Evolutionary conservation across 768 basidiomycete genomes (phyloP).

Genomic region (Clavaria fumosa): DNA sequence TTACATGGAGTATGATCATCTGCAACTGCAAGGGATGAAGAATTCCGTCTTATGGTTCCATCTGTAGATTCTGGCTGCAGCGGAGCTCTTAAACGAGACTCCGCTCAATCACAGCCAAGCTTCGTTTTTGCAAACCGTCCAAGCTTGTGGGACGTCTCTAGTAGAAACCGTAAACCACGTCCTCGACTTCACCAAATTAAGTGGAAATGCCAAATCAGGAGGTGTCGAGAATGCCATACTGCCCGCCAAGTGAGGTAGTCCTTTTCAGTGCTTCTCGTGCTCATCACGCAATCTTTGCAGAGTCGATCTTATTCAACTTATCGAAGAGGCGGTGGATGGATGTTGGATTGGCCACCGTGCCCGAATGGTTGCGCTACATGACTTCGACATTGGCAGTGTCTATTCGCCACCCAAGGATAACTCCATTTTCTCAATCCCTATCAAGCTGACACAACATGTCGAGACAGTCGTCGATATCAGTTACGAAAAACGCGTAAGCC

Average conservation of each 20-base stretch:
- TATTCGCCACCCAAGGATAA: conserved; percentile 72
- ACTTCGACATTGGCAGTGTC: conserved; percentile 79
- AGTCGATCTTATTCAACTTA: conserved; percentile 65
- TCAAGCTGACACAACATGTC: conserved; percentile 34
- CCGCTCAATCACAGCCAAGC: conserved; percentile 64
- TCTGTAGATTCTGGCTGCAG: conserved; percentile 69
- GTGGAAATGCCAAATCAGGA: conserved; percentile 68
- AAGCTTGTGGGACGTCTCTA: conserved; percentile 88
- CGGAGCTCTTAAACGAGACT: conserved; percentile 81
- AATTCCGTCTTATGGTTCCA: conserved; percentile 7
- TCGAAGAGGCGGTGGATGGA: conserved; percentile 84
- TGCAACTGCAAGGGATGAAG: background rate
- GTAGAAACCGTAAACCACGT: conserved; percentile 97
- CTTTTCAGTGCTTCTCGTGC: background rate
- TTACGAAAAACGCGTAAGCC: conserved; percentile 44
- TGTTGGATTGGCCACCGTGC: conserved; percentile 90
- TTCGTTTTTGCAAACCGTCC: conserved; percentile 84
- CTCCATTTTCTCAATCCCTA: conserved; percentile 21
- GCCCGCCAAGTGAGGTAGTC: conserved; percentile 37
- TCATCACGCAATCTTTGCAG: conserved; percentile 14
- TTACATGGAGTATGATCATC: conserved; percentile 71
- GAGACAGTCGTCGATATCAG: conserved; percentile 86
- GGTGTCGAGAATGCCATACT: conserved; percentile 65
- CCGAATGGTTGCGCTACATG: conserved; percentile 47
- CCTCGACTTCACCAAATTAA: conserved; percentile 88